These are phyloP conservation scores for Boletus hoseneyae DNA, from an alignment of 1,284 basidiomycete species.

Conservation along the genomic window DNA sequence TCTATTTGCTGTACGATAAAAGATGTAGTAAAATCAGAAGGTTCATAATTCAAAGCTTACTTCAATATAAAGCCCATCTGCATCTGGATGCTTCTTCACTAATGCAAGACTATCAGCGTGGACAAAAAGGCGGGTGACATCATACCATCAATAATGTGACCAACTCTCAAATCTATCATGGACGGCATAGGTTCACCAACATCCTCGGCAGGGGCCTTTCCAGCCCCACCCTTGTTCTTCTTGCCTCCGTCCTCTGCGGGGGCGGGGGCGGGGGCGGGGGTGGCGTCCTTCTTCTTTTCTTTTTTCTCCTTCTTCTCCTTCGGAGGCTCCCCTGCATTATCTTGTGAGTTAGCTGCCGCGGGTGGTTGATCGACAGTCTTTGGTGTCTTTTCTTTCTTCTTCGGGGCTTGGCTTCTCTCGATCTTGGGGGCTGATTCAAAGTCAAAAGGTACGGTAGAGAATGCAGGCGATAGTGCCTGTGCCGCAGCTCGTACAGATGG, in stretches of 20 bases:
- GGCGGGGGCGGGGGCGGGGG: constrained; percentile 35
- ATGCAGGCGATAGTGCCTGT: constrained; percentile 51
- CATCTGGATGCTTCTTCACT: constrained; percentile 95
- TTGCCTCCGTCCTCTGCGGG: constrained; percentile 35
- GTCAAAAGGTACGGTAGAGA: constrained; percentile 66
- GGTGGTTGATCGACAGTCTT: constrained; percentile 40
- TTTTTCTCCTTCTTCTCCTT: constrained; percentile 46
- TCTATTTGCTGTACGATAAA: constrained; percentile 75
- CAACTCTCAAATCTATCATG: constrained; percentile 93
- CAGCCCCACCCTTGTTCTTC: constrained; percentile 42
- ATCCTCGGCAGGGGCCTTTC: constrained; percentile 52
- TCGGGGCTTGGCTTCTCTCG: constrained; percentile 70
- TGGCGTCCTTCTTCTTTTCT: constrained; percentile 50
- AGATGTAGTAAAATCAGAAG: background rate
- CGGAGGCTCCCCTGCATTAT: constrained; percentile 32
- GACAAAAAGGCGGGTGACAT: constrained; percentile 6
- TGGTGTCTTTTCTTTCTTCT: constrained; percentile 79
- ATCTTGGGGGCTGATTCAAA: constrained; percentile 70
- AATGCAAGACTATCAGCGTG: constrained; percentile 7
- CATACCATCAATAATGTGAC: constrained; percentile 85
- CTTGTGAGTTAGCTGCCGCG: constrained; percentile 26
- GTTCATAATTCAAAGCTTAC: constrained; percentile 35
- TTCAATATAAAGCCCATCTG: constrained; percentile 90
- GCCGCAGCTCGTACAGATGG: constrained; percentile 58
- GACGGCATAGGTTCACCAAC: constrained; percentile 80